Conservation (phyloP, 176 grass and related monocot genomes). For the Puccinellia tenuiflora region DNA sequence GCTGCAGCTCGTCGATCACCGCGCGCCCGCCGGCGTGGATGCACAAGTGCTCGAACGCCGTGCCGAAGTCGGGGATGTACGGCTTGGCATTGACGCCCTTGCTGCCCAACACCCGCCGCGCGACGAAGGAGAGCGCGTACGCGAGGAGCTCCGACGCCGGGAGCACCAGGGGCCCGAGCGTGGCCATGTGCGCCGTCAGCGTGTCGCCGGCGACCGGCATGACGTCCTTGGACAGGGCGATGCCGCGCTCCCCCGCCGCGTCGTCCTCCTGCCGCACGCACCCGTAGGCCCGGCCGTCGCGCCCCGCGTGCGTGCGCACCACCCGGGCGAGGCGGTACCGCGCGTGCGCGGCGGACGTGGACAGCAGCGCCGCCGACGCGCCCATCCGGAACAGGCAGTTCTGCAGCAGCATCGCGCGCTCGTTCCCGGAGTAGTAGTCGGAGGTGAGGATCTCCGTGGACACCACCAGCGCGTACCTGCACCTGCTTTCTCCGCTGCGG, state of each 20-base stretch:
- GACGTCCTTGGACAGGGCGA: constrained; percentile 32
- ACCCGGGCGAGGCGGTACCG: constrained; percentile 3
- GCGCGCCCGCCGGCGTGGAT: too few species aligned
- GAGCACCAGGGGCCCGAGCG: constrained; percentile 10
- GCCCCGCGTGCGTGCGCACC: constrained; percentile 23
- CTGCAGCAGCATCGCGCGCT: constrained; percentile 20
- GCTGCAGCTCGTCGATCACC: too few species aligned
- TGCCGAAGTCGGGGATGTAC: too few species aligned
- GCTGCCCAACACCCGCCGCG: not conserved
- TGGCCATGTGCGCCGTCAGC: constrained; percentile 3
- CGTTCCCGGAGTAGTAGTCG: constrained; percentile 25
- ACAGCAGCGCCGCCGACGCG: constrained; percentile 14
- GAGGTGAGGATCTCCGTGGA: constrained; percentile 18
- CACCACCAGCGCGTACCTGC: constrained; percentile 25
- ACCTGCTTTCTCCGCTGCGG: too few species aligned
- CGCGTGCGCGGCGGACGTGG: not conserved
- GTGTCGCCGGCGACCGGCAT: constrained; percentile 25
- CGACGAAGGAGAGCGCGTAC: not conserved
- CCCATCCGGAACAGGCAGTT: constrained; percentile 35
- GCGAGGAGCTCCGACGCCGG: constrained; percentile 12
- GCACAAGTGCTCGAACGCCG: too few species aligned
- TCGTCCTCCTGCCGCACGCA: too few species aligned
- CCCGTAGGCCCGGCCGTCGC: not conserved
- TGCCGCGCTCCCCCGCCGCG: too few species aligned
- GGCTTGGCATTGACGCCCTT: too few species aligned